Evolutionary conservation across 148 eudicot species (phyloP), one percentile per base, ranked within the genome.

Genomic region (Rhododendron kiyosumense): DNA sequence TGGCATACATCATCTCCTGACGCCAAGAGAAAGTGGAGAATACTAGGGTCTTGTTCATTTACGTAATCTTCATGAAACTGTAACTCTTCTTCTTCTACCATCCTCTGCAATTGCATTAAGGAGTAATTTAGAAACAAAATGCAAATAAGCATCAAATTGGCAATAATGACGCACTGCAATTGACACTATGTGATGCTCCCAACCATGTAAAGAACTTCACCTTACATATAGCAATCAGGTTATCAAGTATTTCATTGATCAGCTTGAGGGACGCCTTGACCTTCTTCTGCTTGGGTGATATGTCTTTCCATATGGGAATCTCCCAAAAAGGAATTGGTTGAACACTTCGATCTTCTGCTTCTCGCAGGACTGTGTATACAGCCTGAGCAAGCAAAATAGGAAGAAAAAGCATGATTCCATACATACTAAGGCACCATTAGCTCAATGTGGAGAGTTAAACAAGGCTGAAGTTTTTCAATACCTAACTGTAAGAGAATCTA

Each of bases 11-110:
- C 98, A 83, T 97, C 99, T 86, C 99, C 99, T 46, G 98, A 95
- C 83, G 99, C 99, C 91, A 97, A 88, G 84, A 97, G 95, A 86
- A 97, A 97, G 91, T 94, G 98, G 81, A 97, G 98, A 89, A 97
- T 95, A 90, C 99, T 97, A 82, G 99, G 99, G 88, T 97, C 99
- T 91, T 91, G 92, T 90, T 97, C 99, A 69, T 97, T 97, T 92
- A 97, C 92, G 91, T 97, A 97, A 63, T 97, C 99, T 90, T 97
- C 99, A 36, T 95, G 94, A 88, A 97, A 97, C 86, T 94, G 95
- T 85, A 95, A 87, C 84, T 94, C 96, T 89, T 97, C 99, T 88
- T 94, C 98, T 3, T 97, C 99, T 84, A 97, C 99, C 92, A 97
- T 87, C 86, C 95, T 95, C 99, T 97, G 95, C 89, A 91, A 78